phyloP scores from a whole-genome alignment of 306 rosid species.

The Medicago truncatula region DNA sequence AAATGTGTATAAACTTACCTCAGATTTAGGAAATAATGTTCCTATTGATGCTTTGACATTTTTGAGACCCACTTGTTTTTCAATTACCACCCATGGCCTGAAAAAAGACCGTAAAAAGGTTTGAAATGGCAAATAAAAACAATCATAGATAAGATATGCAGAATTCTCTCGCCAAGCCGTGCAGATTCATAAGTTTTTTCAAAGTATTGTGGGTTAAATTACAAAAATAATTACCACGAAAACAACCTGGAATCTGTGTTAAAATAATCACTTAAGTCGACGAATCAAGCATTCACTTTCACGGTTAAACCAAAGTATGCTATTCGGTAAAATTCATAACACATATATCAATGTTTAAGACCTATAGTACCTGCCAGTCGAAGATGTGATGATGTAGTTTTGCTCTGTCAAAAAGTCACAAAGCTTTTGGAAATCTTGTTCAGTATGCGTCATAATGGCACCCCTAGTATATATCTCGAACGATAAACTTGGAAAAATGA shows the following conservation, averaged over 20 bases:
- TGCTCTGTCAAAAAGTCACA: conserved; percentile 61
- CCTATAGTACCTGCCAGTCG: no score
- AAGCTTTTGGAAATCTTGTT: conserved; percentile 49
- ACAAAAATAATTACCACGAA: not conserved
- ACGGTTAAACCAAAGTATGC: conserved; percentile 6
- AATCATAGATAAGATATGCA: not conserved
- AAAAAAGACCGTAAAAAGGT: conserved; percentile 35
- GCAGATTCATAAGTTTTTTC: not conserved
- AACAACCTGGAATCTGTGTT: conserved; percentile 13
- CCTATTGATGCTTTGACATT: conserved; percentile 51
- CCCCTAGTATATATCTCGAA: conserved; percentile 56
- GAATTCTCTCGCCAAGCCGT: conserved; percentile 9
- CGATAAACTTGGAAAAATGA: conserved; percentile 54
- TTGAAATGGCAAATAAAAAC: conserved; percentile 18
- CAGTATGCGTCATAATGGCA: conserved; percentile 53
- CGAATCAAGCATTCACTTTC: not conserved
- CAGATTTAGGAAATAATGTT: conserved; percentile 45
- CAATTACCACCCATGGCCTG: conserved; percentile 86
- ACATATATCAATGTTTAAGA: conserved; percentile 45
- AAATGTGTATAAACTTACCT: conserved; percentile 50
- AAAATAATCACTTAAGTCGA: not conserved
- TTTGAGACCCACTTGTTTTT: conserved; percentile 44
- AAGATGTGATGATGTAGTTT: conserved; percentile 53
- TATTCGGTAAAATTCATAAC: not conserved
- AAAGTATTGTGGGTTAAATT: conserved; percentile 21